Base-by-base conservation (phyloP, 257 asterid genomes). In the Avicennia marina region DNA sequence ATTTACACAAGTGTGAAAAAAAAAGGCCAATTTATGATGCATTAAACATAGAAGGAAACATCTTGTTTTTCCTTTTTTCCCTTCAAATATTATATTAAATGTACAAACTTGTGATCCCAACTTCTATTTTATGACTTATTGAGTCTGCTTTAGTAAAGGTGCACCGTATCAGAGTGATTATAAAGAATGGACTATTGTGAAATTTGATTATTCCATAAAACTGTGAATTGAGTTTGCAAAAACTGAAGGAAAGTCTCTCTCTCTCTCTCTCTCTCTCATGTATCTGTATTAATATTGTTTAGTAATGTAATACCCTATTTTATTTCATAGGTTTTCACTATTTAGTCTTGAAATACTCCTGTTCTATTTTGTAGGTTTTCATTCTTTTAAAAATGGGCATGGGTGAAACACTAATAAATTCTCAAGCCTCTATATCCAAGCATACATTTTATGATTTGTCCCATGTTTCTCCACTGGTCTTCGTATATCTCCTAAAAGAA, bases 361-460 rank as follows among this genome's bases (percentile, higher is more conserved):
- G 10, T 8, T 11, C 0, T 46, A 5, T 46, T 20, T 15, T 65
- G 55, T 63, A 75, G 85, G 72, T 57, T 66, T 68, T 64, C 56
- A 22, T 39, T 54, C 51, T 63, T 53, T 58, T 60, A 61, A 62
- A 54, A 60, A 81, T 81, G 82, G 66, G 73, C 60, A 50, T 66
- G 80, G 81, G 65, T 22, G 72, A 25, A 68, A 65, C 62, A 21
- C 71, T 60, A 18, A 8, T 54, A 48, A 56, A 69, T 65, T 49
- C 15, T 55, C 71, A 58, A 39, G 71, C 72, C 38, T 41, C 81
- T 17, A 43, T 93, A 40, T 73, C 84, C 26, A 71, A 65, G 75
- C 97, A 89, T 68, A 82, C 89, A 25, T 83, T 76, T 71, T 77
- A 67, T 62, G 86, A 93, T 82, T 87, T 84, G 67, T 76, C 94